Percentiles rank a stretch among this genome's conserved stretches.
Conservation (phyloP, 805 yeast species). For the Soucietia sequanensis region DNA sequence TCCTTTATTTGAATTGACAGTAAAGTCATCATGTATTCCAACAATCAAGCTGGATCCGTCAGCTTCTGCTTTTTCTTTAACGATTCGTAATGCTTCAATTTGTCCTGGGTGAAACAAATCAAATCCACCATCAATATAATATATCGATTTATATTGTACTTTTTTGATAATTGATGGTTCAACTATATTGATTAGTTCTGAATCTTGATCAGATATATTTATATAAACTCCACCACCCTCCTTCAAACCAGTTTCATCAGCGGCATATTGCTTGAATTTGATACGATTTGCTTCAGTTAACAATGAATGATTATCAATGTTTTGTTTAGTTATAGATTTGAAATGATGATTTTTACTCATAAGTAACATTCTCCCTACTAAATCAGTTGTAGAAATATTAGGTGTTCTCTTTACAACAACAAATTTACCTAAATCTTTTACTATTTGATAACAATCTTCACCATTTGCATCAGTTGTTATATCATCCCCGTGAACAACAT, state of each 20-base stretch:
- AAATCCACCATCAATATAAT: conserved; percentile 79
- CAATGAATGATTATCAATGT: conserved; percentile 22
- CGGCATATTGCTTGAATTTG: conserved; percentile 55
- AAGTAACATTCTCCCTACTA: conserved; percentile 83
- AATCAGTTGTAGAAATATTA: conserved; percentile 91
- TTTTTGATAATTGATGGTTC: conserved; percentile 24
- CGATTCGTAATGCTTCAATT: conserved; percentile 62
- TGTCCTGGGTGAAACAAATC: conserved; percentile 95
- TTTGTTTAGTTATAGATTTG: conserved; percentile 24
- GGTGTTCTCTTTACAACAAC: conserved; percentile 92
- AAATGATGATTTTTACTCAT: conserved; percentile 60
- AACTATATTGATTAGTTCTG: conserved; percentile 32
- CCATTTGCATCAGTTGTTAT: conserved; percentile 96
- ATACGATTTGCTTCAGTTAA: conserved; percentile 35
- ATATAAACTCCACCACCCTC: conserved; percentile 59
- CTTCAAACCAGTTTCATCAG: conserved; percentile 57
- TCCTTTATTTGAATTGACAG: conserved; percentile 57
- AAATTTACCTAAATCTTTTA: conserved; percentile 83
- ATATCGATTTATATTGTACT: conserved; percentile 22
- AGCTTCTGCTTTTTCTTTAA: conserved; percentile 35
- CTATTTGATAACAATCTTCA: conserved; percentile 82
- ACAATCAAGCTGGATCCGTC: conserved; percentile 53
- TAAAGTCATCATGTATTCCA: conserved; percentile 63
- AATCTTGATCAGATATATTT: conserved; percentile 26
- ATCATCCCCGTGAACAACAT: conserved; percentile 98